Evolutionary conservation across 139 green algal species (phyloP).

Genomic region (Limnomonas spitsbergensis): DNA sequence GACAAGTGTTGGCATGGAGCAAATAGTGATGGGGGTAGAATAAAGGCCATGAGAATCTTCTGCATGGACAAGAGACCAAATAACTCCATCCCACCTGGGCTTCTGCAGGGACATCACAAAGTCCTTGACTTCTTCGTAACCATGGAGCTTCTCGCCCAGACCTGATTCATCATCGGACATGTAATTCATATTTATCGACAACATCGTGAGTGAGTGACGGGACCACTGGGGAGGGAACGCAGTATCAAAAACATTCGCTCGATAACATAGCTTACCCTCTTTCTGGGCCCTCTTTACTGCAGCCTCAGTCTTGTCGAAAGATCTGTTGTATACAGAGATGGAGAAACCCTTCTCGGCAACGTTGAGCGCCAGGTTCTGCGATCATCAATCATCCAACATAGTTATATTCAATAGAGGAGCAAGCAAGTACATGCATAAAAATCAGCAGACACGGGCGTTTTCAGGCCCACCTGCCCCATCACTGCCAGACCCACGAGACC

Average conservation of each 20-base stretch:
- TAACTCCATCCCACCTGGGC: slow-evolving; percentile 80
- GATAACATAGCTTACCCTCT: slow-evolving; percentile 59
- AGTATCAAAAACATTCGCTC: background rate
- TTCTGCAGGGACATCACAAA: slow-evolving; percentile 92
- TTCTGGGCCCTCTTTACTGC: slow-evolving; percentile 86
- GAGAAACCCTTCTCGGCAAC: slow-evolving; percentile 96
- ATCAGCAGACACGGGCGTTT: background rate
- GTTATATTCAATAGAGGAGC: background rate
- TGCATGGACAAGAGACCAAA: too few relatives aligned
- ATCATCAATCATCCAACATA: background rate
- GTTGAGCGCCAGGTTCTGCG: slow-evolving; percentile 98
- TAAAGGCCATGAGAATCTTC: too few relatives aligned
- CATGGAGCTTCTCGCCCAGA: slow-evolving; percentile 75
- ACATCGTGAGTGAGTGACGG: background rate
- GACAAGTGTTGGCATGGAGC: too few relatives aligned
- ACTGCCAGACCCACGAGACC: slow-evolving; percentile 94
- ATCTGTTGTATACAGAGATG: slow-evolving; percentile 97
- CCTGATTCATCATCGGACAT: slow-evolving; percentile 38
- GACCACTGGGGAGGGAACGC: too few relatives aligned
- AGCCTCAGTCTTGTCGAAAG: slow-evolving; percentile 90
- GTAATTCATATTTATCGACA: background rate
- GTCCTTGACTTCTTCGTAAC: slow-evolving; percentile 88
- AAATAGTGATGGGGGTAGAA: too few relatives aligned
- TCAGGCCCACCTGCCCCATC: slow-evolving; percentile 90
- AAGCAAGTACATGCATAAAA: background rate